phyloP scores from a whole-genome alignment of 176 grass and related monocot genomes.

The Cenchrus fungigraminus region DNA sequence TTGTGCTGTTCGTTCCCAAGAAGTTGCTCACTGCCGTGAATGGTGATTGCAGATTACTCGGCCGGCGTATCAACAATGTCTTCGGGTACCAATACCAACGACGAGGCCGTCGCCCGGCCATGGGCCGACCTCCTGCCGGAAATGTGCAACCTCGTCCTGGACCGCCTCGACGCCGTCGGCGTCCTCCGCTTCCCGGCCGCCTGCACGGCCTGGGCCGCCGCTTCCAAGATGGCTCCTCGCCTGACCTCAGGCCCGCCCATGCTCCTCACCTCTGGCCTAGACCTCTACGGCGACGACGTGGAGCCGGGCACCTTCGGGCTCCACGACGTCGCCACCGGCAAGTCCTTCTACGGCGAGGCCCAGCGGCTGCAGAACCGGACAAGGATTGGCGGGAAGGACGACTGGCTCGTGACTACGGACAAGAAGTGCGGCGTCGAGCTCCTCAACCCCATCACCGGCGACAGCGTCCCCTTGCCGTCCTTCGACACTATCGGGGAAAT shows the following conservation, averaged over 20 bases:
- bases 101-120: neutral
- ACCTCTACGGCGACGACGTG: neutral
- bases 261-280: neutral
- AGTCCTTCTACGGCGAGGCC: neutral
- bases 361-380: neutral
- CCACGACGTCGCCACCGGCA: neutral
- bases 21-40: neutral
- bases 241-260: neutral
- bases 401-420: conserved; percentile 17
- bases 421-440: neutral
- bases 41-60: neutral
- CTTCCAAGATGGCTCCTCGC: neutral
- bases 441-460: neutral
- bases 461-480: neutral
- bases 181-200: conserved; percentile 8
- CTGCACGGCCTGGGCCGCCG: neutral
- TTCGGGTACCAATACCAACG: neutral
- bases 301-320: neutral
- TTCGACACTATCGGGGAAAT: neutral
- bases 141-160: neutral
- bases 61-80: neutral
- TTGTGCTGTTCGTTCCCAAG: no score
- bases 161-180: neutral
- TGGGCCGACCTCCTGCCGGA: conserved; percentile 18
- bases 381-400: conserved; percentile 21